Base-by-base conservation (phyloP, 495 filamentous ascomycete species). In the Lasiosphaeris hirsuta region DNA sequence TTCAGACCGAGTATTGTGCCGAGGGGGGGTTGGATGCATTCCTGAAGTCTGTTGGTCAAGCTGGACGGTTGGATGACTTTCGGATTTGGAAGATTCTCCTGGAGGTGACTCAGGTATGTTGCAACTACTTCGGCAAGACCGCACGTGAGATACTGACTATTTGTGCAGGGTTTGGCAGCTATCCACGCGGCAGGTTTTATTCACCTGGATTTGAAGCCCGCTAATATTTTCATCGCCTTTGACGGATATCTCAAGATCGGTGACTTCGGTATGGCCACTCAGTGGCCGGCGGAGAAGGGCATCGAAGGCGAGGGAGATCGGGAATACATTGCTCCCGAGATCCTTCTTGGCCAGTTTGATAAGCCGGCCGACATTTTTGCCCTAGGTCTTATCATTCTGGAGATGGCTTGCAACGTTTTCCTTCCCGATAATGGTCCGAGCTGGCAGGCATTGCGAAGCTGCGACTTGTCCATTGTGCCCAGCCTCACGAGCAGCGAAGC, bases 31-130 rank as follows among this genome's bases (percentile, higher is more conserved):
- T 98, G 46, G 88, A 94, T 67, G 72, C 83, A 1, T 97, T 97
- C 68, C 81, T 97, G 10, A 75, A 81, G 9, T 79, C 87, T 51
- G 84, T 89, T 57, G 94, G 94, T 6, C 75, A 84, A 49, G 90
- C 88, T 67, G 91, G 89, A 46, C 84, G 93, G 62, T 72, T 98
- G 54, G 94, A 98, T 75, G 94, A 97, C 68, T 98, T 97, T 69
- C 81, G 94, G 23, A 95, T 97, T 63, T 98, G 94, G 94, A 98
- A 98, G 72, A 91, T 97, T 41, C 74, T 96, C 59, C 79, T 95
- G 8, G 94, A 98, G 66, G 61, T 94, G 38, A 79, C 85, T 60
- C 75, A 86, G 77, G 90, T 93, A 80, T 71, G 84, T 78, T 39
- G 57, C n/a, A 9, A 6, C n/a, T 38, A 35, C 53, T 34, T 54